Percentiles rank a stretch among this genome's conserved stretches.
These are phyloP conservation scores for Mycothermus thermophilus DNA, from an alignment of 495 filamentous ascomycete species.

Conservation along the genomic window DNA sequence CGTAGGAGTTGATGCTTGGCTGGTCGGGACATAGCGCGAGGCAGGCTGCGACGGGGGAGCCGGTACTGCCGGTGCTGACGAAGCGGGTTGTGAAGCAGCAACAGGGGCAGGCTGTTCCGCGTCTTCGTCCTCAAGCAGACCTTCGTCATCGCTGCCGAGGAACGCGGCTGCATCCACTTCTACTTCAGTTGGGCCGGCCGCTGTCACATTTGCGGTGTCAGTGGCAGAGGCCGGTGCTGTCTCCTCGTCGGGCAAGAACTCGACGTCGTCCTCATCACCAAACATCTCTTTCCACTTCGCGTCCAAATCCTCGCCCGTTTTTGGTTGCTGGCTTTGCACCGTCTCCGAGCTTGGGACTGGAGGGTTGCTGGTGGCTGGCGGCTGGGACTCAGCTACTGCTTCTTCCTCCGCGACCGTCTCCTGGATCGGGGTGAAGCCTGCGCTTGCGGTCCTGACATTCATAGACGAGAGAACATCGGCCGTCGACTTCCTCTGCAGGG, in stretches of 20 bases:
- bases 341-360: background rate
- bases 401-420: constrained; percentile 19
- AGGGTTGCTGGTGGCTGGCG: background rate
- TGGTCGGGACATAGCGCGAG: constrained; percentile 24
- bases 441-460: constrained; percentile 12
- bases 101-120: constrained; percentile 8
- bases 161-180: constrained; percentile 41
- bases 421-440: constrained; percentile 19
- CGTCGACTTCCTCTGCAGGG: constrained; percentile 45
- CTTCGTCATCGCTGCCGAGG: constrained; percentile 59
- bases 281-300: constrained; percentile 76
- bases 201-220: too few species aligned
- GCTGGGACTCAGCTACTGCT: constrained; percentile 4
- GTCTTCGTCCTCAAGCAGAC: constrained; percentile 49
- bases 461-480: constrained; percentile 37
- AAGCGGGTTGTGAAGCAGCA: background rate
- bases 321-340: constrained; percentile 12
- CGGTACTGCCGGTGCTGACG: background rate
- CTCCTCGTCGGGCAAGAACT: constrained; percentile 34
- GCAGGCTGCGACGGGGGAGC: constrained; percentile 10
- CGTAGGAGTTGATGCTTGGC: constrained; percentile 5
- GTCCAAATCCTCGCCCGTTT: constrained; percentile 41
- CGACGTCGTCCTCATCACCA: constrained; percentile 64
- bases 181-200: too few species aligned
- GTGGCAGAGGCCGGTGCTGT: too few species aligned